Percentiles rank a stretch among this genome's conserved stretches.
These are phyloP conservation scores for Trichoderma koningiopsis DNA, from an alignment of 2,329 filamentous ascomycete species.

Conservation along the genomic window DNA sequence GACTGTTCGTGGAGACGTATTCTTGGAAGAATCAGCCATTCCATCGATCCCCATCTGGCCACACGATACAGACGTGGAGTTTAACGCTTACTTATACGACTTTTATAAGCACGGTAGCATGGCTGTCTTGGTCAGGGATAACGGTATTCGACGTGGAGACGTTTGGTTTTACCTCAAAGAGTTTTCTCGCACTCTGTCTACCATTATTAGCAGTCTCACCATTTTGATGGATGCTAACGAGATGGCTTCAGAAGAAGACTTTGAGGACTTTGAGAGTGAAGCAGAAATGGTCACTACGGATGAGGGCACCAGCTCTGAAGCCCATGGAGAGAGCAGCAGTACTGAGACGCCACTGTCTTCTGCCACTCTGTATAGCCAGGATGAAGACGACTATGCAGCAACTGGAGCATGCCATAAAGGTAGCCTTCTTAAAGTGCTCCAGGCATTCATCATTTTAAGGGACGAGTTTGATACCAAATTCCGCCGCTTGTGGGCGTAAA, in stretches of 20 bases:
- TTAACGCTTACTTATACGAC: constrained; percentile 72
- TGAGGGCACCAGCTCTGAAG: background rate
- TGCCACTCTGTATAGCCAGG: constrained; percentile 25
- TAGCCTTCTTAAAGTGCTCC: constrained; percentile 59
- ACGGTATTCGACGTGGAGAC: constrained; percentile 66
- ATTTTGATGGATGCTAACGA: constrained; percentile 51
- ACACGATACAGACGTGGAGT: constrained; percentile 52
- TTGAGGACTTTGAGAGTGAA: constrained; percentile 47
- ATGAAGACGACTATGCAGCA: background rate
- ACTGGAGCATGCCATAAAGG: constrained; percentile 33
- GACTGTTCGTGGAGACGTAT: constrained; percentile 67
- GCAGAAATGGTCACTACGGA: constrained; percentile 28
- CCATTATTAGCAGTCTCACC: constrained; percentile 67
- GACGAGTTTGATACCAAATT: constrained; percentile 67
- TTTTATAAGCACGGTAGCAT: constrained; percentile 76
- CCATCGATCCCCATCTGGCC: constrained; percentile 67
- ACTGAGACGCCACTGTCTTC: constrained; percentile 28
- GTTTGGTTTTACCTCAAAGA: constrained; percentile 73
- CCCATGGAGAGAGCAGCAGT: constrained; percentile 13
- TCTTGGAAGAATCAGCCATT: constrained; percentile 73
- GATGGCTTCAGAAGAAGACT: constrained; percentile 42
- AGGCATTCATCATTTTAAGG: constrained; percentile 59
- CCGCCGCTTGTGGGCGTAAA: constrained; percentile 56
- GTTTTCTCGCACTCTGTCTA: constrained; percentile 61
- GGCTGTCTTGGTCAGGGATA: constrained; percentile 61